These are phyloP conservation scores for Dryas integrifolia DNA, from an alignment of 331 rosid genomes.

Conservation along the genomic window DNA sequence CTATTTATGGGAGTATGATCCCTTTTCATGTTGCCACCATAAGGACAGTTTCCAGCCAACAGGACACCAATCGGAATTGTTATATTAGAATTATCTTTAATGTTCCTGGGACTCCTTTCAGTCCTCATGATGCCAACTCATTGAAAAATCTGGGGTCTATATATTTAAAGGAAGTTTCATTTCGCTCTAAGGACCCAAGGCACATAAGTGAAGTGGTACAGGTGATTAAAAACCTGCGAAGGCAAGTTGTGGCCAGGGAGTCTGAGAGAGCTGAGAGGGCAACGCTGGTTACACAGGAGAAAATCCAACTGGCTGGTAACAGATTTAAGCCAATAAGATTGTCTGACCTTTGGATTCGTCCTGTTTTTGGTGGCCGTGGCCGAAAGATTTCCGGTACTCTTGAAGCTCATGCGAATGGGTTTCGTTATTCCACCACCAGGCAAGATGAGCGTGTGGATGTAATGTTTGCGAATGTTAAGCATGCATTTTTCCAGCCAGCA, in stretches of 20 bases:
- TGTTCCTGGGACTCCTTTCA: conserved; percentile 54
- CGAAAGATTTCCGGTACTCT: conserved; percentile 48
- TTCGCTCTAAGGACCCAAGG: conserved; percentile 53
- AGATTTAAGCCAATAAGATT: conserved; percentile 49
- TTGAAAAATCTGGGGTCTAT: conserved; percentile 45
- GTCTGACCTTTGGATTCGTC: conserved; percentile 54
- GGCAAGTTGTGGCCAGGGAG: conserved; percentile 53
- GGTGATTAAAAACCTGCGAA: conserved; percentile 42
- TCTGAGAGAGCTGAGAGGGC: conserved; percentile 59
- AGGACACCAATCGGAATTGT: conserved; percentile 38
- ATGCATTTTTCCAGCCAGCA: conserved; percentile 57
- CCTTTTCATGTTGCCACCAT: conserved; percentile 54
- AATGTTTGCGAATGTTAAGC: conserved; percentile 48
- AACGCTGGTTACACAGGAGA: conserved; percentile 55
- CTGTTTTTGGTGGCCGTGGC: conserved; percentile 53
- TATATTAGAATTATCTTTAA: conserved; percentile 48
- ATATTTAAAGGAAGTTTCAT: conserved; percentile 49
- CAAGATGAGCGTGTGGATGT: conserved; percentile 49
- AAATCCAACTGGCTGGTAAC: conserved; percentile 52
- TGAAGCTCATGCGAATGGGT: conserved; percentile 54
- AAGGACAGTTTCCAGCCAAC: conserved; percentile 45
- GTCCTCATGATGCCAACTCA: conserved; percentile 43
- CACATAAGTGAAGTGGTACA: conserved; percentile 51
- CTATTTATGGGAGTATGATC: conserved; percentile 52
- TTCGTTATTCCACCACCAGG: conserved; percentile 48